Evolutionary conservation across 2,329 filamentous ascomycete species (phyloP), one percentile per base, ranked within the genome.

Genomic region (Aspergillus brunneoviolaceus): DNA sequence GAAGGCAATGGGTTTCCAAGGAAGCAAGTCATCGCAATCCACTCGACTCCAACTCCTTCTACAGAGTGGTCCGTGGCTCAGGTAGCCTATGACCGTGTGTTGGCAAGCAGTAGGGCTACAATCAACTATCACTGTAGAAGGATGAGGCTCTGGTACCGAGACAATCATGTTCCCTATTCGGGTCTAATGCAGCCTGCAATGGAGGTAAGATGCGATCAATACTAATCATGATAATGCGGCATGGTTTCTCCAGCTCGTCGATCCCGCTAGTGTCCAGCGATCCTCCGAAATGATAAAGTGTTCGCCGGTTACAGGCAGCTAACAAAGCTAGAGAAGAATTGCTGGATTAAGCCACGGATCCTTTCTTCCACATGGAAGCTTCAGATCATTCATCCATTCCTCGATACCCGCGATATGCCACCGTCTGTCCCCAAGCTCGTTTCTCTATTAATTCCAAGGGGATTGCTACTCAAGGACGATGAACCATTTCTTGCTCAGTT

Each of bases 291-390:
- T 63, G 51, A 62, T 50, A 42, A 35, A n/a, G 12, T 29, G n/a
- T 19, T 29, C 29, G 25, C 25, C n/a, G 31, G 21, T 23, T 55
- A 21, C 25, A 29, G 14, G 19, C 21, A 52, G 14, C n/a, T 35
- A 14, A 33, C 7, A 54, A 10, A 35, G 27, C 27, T 29, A 7
- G 6, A 29, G 14, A 35, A 2, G 11, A 4, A 35, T 16, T 35
- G 33, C 14, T 35, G 33, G 10, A 35, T 16, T 3, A 35, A 35
- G 33, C 14, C 39, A 10, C 14, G 9, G 39, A 45, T 45, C 51
- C 53, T 49, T 48, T 57, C 49, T 62, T 61, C 65, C 64, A 66
- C 65, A 67, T 67, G 64, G 64, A 57, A 27, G 59, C 35, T 56
- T 53, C 51, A 56, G 57, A 60, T 64, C 60, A 62, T 42, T 49